Evolutionary conservation across 257 asterid genomes (phyloP).

Genomic region (Solanum lignicaule): DNA sequence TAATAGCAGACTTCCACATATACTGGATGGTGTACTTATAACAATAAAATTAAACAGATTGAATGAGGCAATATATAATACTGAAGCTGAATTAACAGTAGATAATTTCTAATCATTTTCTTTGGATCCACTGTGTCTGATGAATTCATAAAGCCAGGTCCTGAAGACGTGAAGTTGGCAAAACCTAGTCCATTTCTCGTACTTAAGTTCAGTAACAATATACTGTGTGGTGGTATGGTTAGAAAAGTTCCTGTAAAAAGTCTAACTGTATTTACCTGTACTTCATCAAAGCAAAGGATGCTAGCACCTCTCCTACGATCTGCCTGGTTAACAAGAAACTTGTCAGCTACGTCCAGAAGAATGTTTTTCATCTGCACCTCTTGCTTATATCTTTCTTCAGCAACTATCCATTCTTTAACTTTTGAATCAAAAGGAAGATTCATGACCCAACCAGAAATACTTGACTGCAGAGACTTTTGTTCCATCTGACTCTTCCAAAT

Average conservation of each 20-base stretch:
- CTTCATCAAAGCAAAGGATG: slow-evolving; percentile 88
- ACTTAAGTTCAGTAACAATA: background rate
- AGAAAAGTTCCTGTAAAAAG: background rate
- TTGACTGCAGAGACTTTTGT: slow-evolving; percentile 53
- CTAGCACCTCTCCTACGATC: slow-evolving; percentile 66
- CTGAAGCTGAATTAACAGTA: background rate
- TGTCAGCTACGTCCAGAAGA: slow-evolving; percentile 91
- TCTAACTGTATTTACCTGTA: slow-evolving; percentile 46
- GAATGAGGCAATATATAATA: background rate
- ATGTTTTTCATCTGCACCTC: slow-evolving; percentile 71
- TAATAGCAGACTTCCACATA: background rate
- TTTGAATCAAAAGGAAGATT: slow-evolving; percentile 83
- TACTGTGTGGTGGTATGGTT: background rate
- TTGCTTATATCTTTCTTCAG: slow-evolving; percentile 86
- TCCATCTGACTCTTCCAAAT: slow-evolving; percentile 8
- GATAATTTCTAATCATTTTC: background rate
- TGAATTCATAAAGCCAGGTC: background rate
- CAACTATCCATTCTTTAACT: slow-evolving; percentile 87
- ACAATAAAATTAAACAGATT: background rate
- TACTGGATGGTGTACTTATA: background rate
- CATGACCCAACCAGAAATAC: slow-evolving; percentile 69
- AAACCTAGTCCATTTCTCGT: background rate
- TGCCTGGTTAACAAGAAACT: slow-evolving; percentile 61
- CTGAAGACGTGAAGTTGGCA: background rate
- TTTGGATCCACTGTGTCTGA: background rate